Percentiles rank a stretch among this genome's conserved stretches.
Evolutionary conservation across 768 basidiomycete genomes (phyloP).

Genomic region (Lactarius sp.): DNA sequence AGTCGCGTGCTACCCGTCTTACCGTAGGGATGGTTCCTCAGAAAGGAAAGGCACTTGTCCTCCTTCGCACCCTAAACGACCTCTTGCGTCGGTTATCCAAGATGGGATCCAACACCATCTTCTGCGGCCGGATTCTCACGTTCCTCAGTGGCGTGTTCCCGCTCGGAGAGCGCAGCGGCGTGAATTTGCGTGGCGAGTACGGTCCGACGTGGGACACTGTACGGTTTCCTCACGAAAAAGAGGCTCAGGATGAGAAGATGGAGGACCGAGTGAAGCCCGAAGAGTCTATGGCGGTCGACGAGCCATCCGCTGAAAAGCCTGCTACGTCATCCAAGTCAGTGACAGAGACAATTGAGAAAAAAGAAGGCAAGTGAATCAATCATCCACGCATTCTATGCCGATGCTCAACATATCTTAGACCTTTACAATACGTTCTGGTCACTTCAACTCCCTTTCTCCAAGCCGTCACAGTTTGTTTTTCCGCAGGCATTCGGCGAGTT

Average conservation of each 20-base stretch:
- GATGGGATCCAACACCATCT: constrained; percentile 76
- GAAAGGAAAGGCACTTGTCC: constrained; percentile 81
- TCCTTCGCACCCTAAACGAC: constrained; percentile 84
- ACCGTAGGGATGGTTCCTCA: constrained; percentile 78
- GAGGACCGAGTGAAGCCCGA: constrained; percentile 34
- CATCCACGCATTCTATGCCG: background rate
- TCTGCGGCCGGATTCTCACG: constrained; percentile 85
- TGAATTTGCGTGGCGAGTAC: constrained; percentile 87
- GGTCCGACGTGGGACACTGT: constrained; percentile 74
- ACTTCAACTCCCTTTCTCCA: constrained; percentile 78
- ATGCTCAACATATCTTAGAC: constrained; percentile 38
- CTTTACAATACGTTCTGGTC: constrained; percentile 91
- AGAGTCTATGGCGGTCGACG: constrained; percentile 64
- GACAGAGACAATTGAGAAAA: constrained; percentile 46
- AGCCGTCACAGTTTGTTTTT: constrained; percentile 63
- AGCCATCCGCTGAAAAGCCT: constrained; percentile 27
- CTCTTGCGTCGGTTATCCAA: constrained; percentile 83
- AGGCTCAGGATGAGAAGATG: constrained; percentile 29
- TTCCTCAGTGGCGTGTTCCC: constrained; percentile 85
- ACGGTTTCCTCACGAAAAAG: constrained; percentile 36
- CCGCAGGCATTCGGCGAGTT: constrained; percentile 57
- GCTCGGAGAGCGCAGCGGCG: constrained; percentile 83
- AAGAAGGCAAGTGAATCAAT: constrained; percentile 45
- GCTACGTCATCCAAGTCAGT: constrained; percentile 18
- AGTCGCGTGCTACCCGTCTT: constrained; percentile 60